Base-by-base conservation (phyloP, 768 basidiomycete genomes). In the Albatrellus ellisii region DNA sequence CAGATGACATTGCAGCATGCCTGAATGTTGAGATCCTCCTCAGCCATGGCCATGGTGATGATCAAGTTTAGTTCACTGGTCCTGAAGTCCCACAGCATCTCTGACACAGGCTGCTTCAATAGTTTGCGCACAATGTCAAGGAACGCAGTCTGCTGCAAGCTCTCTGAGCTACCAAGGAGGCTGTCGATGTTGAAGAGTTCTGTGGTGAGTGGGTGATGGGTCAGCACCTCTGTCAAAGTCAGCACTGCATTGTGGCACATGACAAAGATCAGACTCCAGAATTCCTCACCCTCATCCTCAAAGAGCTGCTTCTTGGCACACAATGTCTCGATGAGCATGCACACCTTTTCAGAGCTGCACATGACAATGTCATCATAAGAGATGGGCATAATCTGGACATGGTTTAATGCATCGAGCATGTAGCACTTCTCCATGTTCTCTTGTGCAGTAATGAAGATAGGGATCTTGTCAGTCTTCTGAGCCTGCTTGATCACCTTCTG, bases 11-110 rank as follows among this genome's bases (percentile, higher is more conserved):
- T 76, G 7, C 83, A 77, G 54, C 86, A 90, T 2, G 79, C 79
- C 53, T 77, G 81, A 34, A 81, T 85, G 50, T 91, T 86, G 24
- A 90, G 68, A 0, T 86, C 88, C 56, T 90, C 88, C 53, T 91
- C 88, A 0, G 87, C 87, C 2, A 90, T 84, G 1, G 79, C 63
- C 0, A 86, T 87, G 2, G 80, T 75, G 3, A 89, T 57, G 42
- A 89, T 70, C 0, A 87, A 61, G 48, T 82, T 82, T 61, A 73
- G 76, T 36, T 76, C 72, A 4, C 85, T 84, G 1, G 68, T 65
- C 36, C 70, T 67, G 57, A 90, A 89, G 32, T 76, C 73, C 0
- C 59, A 57, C 5, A 90, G 62, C 0, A 72, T 77, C 15, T 72
- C 67, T 4, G 69, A 59, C 26, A 78, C 77, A 2, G 66, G 50